Evolutionary conservation across 2,329 filamentous ascomycete genomes (phyloP), one percentile per base, ranked within the genome.

Genomic region (Monilinia fructicola): DNA sequence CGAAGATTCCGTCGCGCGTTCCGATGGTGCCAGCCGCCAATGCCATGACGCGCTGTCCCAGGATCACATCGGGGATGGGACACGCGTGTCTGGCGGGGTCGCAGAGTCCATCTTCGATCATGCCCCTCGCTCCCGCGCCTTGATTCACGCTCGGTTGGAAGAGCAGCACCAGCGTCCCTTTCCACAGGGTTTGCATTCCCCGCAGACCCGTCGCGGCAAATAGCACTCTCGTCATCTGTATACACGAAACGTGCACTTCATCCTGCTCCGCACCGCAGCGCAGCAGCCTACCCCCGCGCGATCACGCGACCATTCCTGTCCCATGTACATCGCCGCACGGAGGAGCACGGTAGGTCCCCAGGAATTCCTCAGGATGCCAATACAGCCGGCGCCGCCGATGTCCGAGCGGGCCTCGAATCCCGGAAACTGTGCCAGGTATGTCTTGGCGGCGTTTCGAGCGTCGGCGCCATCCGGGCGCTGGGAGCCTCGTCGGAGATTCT

Each of bases 91-190:
- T 67, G 21, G 3, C 75, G 67, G 44, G 74, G 76, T 72, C 70
- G 70, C 86, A 88, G 38, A 87, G 71, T 0, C 85, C 85, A 70
- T 85, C 85, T 50, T 84, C 81, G 6, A 89, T 79, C 87, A 89
- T 89, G 44, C 85, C 78, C 75, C 83, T 82, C 0, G 89, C 89
- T 0, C 89, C 89, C 0, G 76, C 79, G 1, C 76, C 74, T 21
- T 73, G 74, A 74, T 91, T 88, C 73, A 90, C 89, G 4, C 85
- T 84, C 0, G 88, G 88, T 71, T 92, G 89, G 74, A 91, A 91
- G 5, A 86, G 76, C 16, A 89, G 74, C 2, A 91, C 77, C n/a
- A 91, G 71, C 0, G 87, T 90, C 0, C 88, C 89, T 7, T 73
- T 77, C 89, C 89, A 91, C 0, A 70, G 52, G 0, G 80, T 71